phyloP scores from a whole-genome alignment of 2,329 filamentous ascomycete species.

The Claviceps purpurea region DNA sequence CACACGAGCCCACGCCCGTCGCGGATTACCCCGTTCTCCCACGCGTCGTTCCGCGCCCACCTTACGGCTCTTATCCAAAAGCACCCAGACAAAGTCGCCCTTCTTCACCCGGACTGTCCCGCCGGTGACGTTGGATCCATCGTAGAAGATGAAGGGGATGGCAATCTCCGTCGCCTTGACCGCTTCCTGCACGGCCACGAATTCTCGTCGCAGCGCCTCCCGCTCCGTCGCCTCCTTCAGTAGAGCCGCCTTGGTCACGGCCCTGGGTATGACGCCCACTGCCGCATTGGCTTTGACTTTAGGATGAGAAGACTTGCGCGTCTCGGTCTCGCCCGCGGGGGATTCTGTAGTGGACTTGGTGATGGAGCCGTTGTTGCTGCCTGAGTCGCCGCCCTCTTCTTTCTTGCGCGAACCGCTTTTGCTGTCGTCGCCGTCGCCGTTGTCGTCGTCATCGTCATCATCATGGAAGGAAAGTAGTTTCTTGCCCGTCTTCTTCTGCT shows the following conservation, averaged over 20 bases:
- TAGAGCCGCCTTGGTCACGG: constrained; percentile 56
- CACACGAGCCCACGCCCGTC: constrained; percentile 80
- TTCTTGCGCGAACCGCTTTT: constrained; percentile 49
- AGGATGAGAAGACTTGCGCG: constrained; percentile 7
- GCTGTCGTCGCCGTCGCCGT: constrained; percentile 20
- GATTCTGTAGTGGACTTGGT: constrained; percentile 1
- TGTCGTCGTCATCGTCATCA: constrained; percentile 30
- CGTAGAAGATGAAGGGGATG: constrained; percentile 94
- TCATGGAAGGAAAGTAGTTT: constrained; percentile 16
- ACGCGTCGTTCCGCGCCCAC: constrained; percentile 74
- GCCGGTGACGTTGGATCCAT: constrained; percentile 79
- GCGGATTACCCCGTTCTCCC: constrained; percentile 49
- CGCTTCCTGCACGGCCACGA: constrained; percentile 66
- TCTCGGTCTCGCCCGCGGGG: constrained; percentile 7
- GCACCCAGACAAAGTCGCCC: constrained; percentile 85
- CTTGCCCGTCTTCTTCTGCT: constrained; percentile 33
- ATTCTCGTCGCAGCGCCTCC: constrained; percentile 70
- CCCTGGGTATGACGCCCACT: constrained; percentile 54
- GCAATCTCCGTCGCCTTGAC: constrained; percentile 82
- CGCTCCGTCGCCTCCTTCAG: constrained; percentile 67
- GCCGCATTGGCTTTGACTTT: constrained; percentile 50
- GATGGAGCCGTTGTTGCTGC: background rate
- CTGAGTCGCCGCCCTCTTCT: constrained; percentile 33
- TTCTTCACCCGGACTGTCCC: constrained; percentile 81
- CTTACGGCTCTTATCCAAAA: constrained; percentile 82